Conservation (phyloP, 1,284 basidiomycete genomes). For the Fomitopsis betulina region DNA sequence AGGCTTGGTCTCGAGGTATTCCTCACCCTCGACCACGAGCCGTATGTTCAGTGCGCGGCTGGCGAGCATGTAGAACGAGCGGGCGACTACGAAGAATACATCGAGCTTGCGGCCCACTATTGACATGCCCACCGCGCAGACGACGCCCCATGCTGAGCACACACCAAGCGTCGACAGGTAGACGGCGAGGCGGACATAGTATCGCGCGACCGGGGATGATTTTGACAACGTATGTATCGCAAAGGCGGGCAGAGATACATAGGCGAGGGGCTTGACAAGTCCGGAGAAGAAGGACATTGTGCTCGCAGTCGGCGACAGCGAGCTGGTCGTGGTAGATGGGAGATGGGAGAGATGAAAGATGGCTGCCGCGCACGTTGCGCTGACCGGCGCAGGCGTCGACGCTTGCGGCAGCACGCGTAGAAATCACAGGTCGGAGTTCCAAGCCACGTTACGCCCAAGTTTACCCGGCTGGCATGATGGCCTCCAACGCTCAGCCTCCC, state of each 20-base stretch:
- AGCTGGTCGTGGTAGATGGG: background rate
- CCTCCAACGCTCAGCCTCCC: conserved; percentile 2
- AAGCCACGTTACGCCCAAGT: conserved; percentile 7
- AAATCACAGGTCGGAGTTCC: conserved; percentile 11
- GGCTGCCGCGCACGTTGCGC: background rate
- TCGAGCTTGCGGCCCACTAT: conserved; percentile 75
- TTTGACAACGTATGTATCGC: conserved; percentile 55
- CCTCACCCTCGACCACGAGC: conserved; percentile 83
- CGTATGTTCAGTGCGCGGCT: conserved; percentile 65
- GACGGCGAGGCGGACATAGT: conserved; percentile 70
- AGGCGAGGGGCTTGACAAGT: conserved; percentile 65
- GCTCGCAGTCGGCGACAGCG: conserved; percentile 1
- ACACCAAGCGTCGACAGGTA: conserved; percentile 76
- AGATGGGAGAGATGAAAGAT: conserved; percentile 1
- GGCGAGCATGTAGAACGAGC: conserved; percentile 77
- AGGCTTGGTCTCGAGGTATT: conserved; percentile 67
- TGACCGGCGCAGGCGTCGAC: conserved; percentile 1
- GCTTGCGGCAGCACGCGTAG: conserved; percentile 7
- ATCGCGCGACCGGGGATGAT: conserved; percentile 51
- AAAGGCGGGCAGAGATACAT: conserved; percentile 65
- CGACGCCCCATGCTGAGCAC: conserved; percentile 73
- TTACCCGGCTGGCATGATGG: conserved; percentile 12
- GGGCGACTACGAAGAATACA: conserved; percentile 83
- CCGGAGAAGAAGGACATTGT: conserved; percentile 56
- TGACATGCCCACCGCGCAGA: conserved; percentile 69